Evolutionary conservation across 148 eudicot genomes (phyloP), one percentile per base, ranked within the genome.

Genomic region (Fagopyrum tataricum): DNA sequence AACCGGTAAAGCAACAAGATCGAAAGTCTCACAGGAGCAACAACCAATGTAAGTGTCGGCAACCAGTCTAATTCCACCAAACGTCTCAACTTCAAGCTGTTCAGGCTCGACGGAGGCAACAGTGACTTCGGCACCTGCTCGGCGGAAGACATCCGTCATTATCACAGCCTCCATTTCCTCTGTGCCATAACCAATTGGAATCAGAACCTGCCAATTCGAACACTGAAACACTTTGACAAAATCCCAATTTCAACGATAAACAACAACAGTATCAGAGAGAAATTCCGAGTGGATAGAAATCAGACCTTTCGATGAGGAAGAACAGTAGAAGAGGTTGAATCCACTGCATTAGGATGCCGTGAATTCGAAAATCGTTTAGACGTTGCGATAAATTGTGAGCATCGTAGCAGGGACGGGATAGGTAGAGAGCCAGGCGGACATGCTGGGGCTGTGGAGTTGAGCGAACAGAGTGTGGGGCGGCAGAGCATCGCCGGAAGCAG

Each of bases 111-210:
- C 97, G 3, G 98, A 94, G 1, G 97, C 98, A 44, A 95, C 79
- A 6, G 91, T 85, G 70, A 95, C 98, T 55, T 80, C 76, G 4
- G 97, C 96, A 66, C 98, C 98, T 61, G 97, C 96, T 78, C 85
- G 81, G 31, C 97, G 90, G 75, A 94, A 80, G 55, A 89, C 87
- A 74, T 83, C 88, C 77, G 87, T 77, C 86, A 91, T 17, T 72
- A 91, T 84, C 78, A 90, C 93, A 23, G 96, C 96, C 76, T 94
- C 98, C 89, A 94, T 90, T 84, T 87, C 98, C 81, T 94, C 98
- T 14, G 97, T 89, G 44, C 98, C 97, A 79, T 85, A 87, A 37
- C 96, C 98, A 70, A 93, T 89, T 43, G 97, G 98, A 76, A 93
- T 83, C 76, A 93, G 82, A 67, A 93, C 95, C 98, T 93, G 71